Evolutionary conservation across 495 filamentous ascomycete genomes (phyloP).

Genomic region (Clohesyomyces aquaticus): DNA sequence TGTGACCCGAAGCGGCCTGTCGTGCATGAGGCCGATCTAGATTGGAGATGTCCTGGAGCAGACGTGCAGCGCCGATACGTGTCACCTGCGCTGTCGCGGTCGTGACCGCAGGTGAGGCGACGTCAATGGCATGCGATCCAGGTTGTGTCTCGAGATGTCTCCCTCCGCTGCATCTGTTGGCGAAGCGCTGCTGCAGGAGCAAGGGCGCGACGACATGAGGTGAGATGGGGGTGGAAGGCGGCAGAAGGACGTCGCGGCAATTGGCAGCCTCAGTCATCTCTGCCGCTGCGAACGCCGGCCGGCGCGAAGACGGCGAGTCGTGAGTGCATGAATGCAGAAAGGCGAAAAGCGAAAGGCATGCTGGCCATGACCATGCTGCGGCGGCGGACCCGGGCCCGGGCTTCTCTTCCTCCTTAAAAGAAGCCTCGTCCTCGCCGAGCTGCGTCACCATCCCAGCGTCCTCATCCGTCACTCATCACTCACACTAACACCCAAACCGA

Average conservation of each 20-base stretch:
- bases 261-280: no score
- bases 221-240: not conserved
- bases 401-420: not conserved
- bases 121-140: not conserved
- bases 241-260: no score
- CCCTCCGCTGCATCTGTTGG: not conserved
- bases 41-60: no score
- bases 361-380: no score
- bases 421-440: not conserved
- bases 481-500: no score
- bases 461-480: not conserved
- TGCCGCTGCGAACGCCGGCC: not conserved
- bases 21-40: constrained; percentile 26
- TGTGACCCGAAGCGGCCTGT: constrained; percentile 11
- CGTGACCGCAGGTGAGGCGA: constrained; percentile 9
- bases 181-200: not conserved
- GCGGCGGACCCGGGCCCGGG: not conserved
- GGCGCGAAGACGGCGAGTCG: constrained; percentile 3
- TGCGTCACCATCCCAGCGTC: not conserved
- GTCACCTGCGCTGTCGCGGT: constrained; percentile 8
- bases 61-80: constrained; percentile 13
- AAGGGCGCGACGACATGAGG: not conserved
- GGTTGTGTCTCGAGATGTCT: not conserved
- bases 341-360: no score
- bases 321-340: not conserved